Evolutionary conservation across 495 filamentous ascomycete species (phyloP).

Genomic region (Lepidopterella palustris): DNA sequence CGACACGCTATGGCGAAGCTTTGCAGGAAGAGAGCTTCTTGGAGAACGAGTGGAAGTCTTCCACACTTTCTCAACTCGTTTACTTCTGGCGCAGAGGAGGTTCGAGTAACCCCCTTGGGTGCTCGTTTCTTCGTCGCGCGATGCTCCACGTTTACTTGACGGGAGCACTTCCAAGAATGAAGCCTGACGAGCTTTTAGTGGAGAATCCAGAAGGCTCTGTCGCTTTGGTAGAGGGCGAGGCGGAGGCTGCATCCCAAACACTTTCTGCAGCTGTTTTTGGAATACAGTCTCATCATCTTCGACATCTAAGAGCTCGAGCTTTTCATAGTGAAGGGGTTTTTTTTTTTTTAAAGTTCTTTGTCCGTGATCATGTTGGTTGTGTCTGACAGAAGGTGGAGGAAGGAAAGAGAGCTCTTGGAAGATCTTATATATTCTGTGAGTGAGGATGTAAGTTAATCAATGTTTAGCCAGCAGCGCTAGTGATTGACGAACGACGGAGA

Average conservation of each 20-base stretch:
- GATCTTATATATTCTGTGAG: neutral
- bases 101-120: too few species aligned
- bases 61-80: slow-evolving; percentile 15
- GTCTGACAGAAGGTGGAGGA: too few species aligned
- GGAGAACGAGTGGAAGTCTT: slow-evolving; percentile 7
- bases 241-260: too few species aligned
- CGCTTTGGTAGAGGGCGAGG: too few species aligned
- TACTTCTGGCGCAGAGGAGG: neutral
- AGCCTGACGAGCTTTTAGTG: too few species aligned
- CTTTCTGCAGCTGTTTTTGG: too few species aligned
- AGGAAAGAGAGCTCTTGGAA: neutral
- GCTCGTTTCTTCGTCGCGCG: too few species aligned
- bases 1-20: slow-evolving; percentile 6
- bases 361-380: neutral
- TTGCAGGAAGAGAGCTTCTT: neutral
- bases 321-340: slow-evolving; percentile 39
- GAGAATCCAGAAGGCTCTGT: too few species aligned
- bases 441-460: neutral
- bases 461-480: too few species aligned
- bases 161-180: too few species aligned
- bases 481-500: too few species aligned
- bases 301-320: slow-evolving; percentile 44
- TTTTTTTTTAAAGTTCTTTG: slow-evolving; percentile 29
- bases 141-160: too few species aligned
- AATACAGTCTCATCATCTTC: slow-evolving; percentile 33